phyloP scores from a whole-genome alignment of 2,329 filamentous ascomycete genomes.

The Fusarium temperatum region DNA sequence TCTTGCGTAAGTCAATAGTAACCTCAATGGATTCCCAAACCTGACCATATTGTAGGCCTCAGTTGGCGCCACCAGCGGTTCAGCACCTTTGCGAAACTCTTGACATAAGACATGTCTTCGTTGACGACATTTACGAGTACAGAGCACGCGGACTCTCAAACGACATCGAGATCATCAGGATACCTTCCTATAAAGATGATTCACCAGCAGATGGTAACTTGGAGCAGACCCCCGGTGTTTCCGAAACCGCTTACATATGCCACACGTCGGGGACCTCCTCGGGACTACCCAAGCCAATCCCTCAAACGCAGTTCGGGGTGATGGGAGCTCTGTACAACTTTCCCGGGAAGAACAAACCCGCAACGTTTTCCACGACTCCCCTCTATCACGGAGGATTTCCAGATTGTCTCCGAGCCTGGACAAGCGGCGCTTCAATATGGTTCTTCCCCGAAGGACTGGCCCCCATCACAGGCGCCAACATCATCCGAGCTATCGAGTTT shows the following conservation, averaged over 20 bases:
- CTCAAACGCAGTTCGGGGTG: constrained; percentile 63
- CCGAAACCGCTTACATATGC: constrained; percentile 64
- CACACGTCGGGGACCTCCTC: constrained; percentile 74
- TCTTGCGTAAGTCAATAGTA: constrained; percentile 55
- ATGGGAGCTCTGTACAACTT: constrained; percentile 64
- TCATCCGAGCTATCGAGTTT: constrained; percentile 57
- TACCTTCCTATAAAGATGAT: constrained; percentile 12
- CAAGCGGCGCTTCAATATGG: constrained; percentile 67
- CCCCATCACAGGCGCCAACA: constrained; percentile 65
- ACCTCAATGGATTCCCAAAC: too few relatives aligned
- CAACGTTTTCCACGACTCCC: constrained; percentile 72
- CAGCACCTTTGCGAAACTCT: constrained; percentile 61
- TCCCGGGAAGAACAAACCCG: constrained; percentile 44
- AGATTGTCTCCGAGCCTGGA: constrained; percentile 70
- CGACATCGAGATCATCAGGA: constrained; percentile 3
- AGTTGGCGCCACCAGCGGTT: constrained; percentile 57
- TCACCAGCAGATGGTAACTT: background rate
- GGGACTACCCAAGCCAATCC: constrained; percentile 70
- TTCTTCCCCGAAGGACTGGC: constrained; percentile 65
- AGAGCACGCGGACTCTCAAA: background rate
- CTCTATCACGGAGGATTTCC: constrained; percentile 73
- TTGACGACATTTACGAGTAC: constrained; percentile 47
- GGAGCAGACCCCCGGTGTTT: background rate
- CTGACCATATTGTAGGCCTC: constrained; percentile 50
- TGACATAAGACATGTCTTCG: constrained; percentile 53